Conservation (phyloP, 805 yeast species). For the Ogataea paradorogensis region DNA sequence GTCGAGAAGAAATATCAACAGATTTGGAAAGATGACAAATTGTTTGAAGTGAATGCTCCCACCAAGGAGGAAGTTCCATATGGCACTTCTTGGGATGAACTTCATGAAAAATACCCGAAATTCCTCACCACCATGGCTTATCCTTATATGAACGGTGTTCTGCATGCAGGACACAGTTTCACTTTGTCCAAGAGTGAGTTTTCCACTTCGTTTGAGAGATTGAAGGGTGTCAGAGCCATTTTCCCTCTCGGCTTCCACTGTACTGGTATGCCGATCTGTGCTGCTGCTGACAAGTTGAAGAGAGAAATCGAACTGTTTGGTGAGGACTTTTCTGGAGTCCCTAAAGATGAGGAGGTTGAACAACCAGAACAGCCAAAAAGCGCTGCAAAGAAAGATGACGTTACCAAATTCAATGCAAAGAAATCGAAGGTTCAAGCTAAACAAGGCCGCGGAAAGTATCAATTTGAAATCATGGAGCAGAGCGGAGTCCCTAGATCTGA, state of each 20-base stretch:
- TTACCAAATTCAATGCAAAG: slow-evolving; percentile 87
- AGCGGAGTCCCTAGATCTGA: slow-evolving; percentile 84
- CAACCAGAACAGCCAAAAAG: slow-evolving; percentile 30
- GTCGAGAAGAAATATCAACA: slow-evolving; percentile 87
- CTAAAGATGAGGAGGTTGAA: slow-evolving; percentile 55
- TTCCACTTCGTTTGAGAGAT: slow-evolving; percentile 89
- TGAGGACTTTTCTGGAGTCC: slow-evolving; percentile 65
- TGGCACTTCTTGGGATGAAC: slow-evolving; percentile 57
- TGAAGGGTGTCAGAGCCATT: slow-evolving; percentile 87
- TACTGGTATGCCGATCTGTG: slow-evolving; percentile 98
- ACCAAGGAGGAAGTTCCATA: slow-evolving; percentile 59
- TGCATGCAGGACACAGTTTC: slow-evolving; percentile 97
- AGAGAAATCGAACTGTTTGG: slow-evolving; percentile 94
- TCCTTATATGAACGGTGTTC: slow-evolving; percentile 98
- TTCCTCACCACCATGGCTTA: slow-evolving; percentile 93
- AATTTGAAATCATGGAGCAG: slow-evolving; percentile 94
- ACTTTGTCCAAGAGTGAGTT: slow-evolving; percentile 93
- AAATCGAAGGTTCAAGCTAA: slow-evolving; percentile 94
- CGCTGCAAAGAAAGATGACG: slow-evolving; percentile 57
- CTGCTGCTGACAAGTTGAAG: slow-evolving; percentile 91
- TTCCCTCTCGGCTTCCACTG: slow-evolving; percentile 98
- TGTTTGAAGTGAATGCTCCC: slow-evolving; percentile 89
- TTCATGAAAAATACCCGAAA: slow-evolving; percentile 80
- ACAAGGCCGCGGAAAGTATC: slow-evolving; percentile 90
- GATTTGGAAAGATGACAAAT: slow-evolving; percentile 81